Evolutionary conservation across 805 yeast species (phyloP).

Genomic region (Barnettozyma vustinii): DNA sequence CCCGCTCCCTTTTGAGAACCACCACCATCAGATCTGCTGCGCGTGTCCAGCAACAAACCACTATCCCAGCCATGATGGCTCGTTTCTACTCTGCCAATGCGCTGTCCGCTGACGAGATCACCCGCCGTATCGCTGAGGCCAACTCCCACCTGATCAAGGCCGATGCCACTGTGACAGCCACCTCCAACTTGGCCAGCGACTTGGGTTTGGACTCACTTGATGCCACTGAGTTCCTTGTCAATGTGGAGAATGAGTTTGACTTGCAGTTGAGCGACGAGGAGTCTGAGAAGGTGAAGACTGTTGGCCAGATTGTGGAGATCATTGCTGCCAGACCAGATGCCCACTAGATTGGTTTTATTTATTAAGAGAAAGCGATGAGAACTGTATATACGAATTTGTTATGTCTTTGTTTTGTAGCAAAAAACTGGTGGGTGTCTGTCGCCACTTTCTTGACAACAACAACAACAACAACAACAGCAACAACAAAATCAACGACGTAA

Average conservation of each 20-base stretch:
- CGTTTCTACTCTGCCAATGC: constrained; percentile 58
- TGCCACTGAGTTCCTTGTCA: constrained; percentile 92
- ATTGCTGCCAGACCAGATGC: constrained; percentile 62
- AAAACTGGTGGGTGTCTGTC: neutral
- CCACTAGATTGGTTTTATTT: constrained; percentile 11
- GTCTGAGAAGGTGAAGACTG: constrained; percentile 90
- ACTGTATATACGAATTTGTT: neutral
- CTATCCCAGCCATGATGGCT: constrained; percentile 15
- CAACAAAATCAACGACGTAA: neutral
- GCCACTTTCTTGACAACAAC: neutral
- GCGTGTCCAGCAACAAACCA: constrained; percentile 5
- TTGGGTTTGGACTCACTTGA: constrained; percentile 91
- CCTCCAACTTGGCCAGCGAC: constrained; percentile 42
- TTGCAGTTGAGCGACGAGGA: constrained; percentile 84
- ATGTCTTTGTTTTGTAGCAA: neutral
- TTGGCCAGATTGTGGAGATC: constrained; percentile 88
- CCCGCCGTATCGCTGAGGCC: constrained; percentile 77
- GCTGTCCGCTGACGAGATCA: constrained; percentile 71
- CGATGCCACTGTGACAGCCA: constrained; percentile 36
- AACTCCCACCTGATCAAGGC: constrained; percentile 60
- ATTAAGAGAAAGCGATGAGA: neutral
- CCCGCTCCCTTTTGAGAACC: constrained; percentile 36
- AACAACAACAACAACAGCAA: neutral
- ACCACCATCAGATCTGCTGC: constrained; percentile 21
- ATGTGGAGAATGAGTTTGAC: constrained; percentile 89